Evolutionary conservation across 371 early-diverging fungal species (phyloP), one percentile per base, ranked within the genome.

Genomic region (Circinella minor): DNA sequence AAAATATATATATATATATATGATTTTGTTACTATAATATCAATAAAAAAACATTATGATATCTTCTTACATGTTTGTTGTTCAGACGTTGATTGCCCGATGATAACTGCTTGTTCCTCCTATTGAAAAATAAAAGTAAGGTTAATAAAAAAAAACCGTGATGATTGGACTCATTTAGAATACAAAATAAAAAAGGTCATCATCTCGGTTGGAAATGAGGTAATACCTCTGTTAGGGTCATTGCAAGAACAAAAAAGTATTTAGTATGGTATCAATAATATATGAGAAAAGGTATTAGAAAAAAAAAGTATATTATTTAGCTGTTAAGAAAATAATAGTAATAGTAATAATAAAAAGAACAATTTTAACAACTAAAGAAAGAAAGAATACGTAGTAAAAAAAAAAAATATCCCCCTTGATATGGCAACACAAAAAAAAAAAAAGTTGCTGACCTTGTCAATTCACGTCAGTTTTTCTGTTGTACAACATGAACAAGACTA

Each of bases 161-260:
- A 6, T 18, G 27, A 57, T 27, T 18, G 27, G 57, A 27, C 57
- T 57, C 27, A 57, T 57, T 57, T 14, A 27, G 3, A 34, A 27
- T 27, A 27, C 27, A 27, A 27, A 27, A 27, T 27, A 27, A 27
- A 18, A n/a, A 5, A 34, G 20, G 17, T 61, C 36, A 49, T 65
- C 65, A 65, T 65, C 54, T 65, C 48, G 65, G 48, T 43, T 43
- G 43, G 11, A 43, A 43, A 27, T 27, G 27, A 27, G 18, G 46
- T 36, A 48, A 48, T 65, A 65, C 65, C 65, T 65, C 65, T 48
- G 48, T 65, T 34, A 51, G 65, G 37, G 65, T 65, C 65, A 65
- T 65, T 47, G 48, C 27, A 37, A 6, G n/a, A 46, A 48, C n/a
- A 18, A 9, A 20, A 36, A 27, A 51, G n/a, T n/a, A 17, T 17